Base-by-base conservation (phyloP, 129 eudicot genomes). In the Daucus carota region DNA sequence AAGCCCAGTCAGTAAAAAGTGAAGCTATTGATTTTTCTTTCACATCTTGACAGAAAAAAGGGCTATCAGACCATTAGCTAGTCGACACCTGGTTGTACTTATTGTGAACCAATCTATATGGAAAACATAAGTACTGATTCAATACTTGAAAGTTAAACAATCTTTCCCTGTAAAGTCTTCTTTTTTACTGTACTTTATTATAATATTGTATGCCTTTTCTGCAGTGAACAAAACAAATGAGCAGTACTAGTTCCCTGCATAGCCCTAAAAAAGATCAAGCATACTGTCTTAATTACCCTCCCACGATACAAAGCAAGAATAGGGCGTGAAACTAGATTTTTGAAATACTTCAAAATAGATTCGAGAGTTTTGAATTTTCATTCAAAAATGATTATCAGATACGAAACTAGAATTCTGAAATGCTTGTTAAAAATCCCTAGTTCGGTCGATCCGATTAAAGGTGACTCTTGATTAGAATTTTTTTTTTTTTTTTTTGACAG, bases 121-220 rank as follows among this genome's bases (percentile, higher is more conserved):
- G 48, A 40, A 70, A 70, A 70, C 46, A 40, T 40, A 70, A 70
- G 73, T 40, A 40, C 48, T 40, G 73, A 38, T 69, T 16, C 43
- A 22, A 36, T 14, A 36, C 32, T 70, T 3, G 31, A 40, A 70
- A 36, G 2, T 17, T 70, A 36, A 70, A 70, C 48, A 40, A 70
- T 66, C 41, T 29, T 66, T 33, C 41, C 10, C 72, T 66, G 72
- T 33, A 33, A 66, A 66, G 43, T 33, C 72, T 33, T 31, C 42
- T 33, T 66, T 66, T 33, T 66, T 33, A 66, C 72, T 31, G 72
- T 66, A 66, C 72, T 17, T 66, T 1, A 16, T 29, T 29, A 33
- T 4, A 33, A 66, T 66, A 66, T 66, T 29, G 43, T 16, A 33
- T 33, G 22, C 72, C 17, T 66, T 66, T 31, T 66, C 72, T 33